Percentiles rank a stretch among this genome's conserved stretches.
These are phyloP conservation scores for Fraxinus sp. DNA, from an alignment of 305 asterid species.

Conservation along the genomic window DNA sequence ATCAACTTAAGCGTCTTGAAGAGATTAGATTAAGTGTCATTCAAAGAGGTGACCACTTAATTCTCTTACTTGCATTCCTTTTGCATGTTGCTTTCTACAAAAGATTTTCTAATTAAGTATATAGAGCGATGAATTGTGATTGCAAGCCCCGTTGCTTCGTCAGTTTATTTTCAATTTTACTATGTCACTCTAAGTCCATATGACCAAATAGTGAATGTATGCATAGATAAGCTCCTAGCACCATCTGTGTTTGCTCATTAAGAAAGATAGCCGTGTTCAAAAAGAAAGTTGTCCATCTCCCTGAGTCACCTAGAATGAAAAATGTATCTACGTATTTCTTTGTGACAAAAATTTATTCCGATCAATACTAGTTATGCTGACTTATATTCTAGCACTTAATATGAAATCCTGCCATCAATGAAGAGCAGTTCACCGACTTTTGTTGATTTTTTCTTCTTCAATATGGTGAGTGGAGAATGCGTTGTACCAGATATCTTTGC, in stretches of 20 bases:
- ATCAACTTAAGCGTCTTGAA: slow-evolving; percentile 48
- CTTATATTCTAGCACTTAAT: neutral
- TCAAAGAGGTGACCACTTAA: slow-evolving; percentile 48
- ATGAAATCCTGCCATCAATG: neutral
- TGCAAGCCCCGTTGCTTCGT: neutral
- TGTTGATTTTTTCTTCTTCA: neutral
- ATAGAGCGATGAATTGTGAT: neutral
- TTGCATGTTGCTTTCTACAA: neutral
- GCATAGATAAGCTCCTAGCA: neutral
- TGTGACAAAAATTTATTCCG: neutral
- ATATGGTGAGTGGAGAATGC: neutral
- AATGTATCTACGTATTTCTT: neutral
- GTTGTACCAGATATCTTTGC: neutral
- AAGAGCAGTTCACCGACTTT: neutral
- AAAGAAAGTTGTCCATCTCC: neutral
- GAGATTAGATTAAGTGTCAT: slow-evolving; percentile 40
- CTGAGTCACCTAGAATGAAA: neutral
- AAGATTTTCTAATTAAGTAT: neutral
- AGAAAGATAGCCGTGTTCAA: neutral
- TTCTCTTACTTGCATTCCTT: slow-evolving; percentile 16
- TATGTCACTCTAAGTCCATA: neutral
- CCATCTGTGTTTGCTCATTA: neutral
- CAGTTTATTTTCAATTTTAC: neutral
- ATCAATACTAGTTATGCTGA: neutral
- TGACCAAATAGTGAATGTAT: neutral